A percentile compares a stretch with the other conserved stretches of the same genome.
Evolutionary conservation across 2,329 filamentous ascomycete genomes (phyloP).

Genomic region (Neocucurbitaria cava): DNA sequence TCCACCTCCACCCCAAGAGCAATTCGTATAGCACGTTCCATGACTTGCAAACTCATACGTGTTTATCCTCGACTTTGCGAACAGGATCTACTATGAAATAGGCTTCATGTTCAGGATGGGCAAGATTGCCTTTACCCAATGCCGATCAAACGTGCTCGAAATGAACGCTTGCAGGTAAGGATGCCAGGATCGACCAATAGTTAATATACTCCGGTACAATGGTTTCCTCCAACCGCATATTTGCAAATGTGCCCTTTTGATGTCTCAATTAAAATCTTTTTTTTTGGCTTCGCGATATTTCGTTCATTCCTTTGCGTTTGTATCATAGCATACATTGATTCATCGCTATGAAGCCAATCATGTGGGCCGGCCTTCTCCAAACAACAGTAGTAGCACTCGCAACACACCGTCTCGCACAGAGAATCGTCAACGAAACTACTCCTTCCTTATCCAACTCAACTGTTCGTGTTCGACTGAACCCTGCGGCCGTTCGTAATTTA

Average conservation of each 20-base stretch:
- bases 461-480: constrained; percentile 19
- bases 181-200: constrained; percentile 1
- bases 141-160: constrained; percentile 6
- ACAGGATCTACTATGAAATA: neutral
- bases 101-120: neutral
- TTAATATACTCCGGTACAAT: constrained; percentile 5
- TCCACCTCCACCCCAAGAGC: too few relatives aligned
- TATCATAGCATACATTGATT: neutral
- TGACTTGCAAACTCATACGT: neutral
- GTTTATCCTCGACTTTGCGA: neutral
- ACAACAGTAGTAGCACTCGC: constrained; percentile 4
- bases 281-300: neutral
- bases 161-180: constrained; percentile 2
- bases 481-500: constrained; percentile 14
- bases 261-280: neutral
- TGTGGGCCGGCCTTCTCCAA: neutral
- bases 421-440: neutral
- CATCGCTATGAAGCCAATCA: constrained; percentile 2
- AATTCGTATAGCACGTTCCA: neutral
- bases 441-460: neutral
- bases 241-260: neutral
- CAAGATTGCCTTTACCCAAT: neutral
- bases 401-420: neutral
- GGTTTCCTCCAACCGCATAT: constrained; percentile 9
- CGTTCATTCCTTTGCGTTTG: neutral